A percentile compares a stretch with the other conserved stretches of the same genome.
These are phyloP conservation scores for Magnusiomyces magnusii DNA, from an alignment of 1,139 yeast genomes.

Conservation along the genomic window DNA sequence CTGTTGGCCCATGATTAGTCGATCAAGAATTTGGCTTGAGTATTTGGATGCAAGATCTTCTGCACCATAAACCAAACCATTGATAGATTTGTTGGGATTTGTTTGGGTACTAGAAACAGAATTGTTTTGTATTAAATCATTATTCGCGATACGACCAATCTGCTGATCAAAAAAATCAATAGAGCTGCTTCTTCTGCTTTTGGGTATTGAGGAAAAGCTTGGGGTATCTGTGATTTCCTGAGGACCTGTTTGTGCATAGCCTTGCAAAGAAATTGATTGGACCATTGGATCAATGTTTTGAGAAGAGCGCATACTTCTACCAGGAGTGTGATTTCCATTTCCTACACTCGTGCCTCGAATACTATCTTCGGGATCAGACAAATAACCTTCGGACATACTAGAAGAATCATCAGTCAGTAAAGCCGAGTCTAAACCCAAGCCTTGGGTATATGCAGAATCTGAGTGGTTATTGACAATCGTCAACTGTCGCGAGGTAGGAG, in stretches of 20 bases:
- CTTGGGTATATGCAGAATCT: background rate
- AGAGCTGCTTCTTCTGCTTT: background rate
- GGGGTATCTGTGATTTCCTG: constrained; percentile 14
- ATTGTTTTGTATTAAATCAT: constrained; percentile 2
- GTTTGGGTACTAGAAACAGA: background rate
- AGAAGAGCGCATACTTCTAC: background rate
- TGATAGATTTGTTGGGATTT: constrained; percentile 16
- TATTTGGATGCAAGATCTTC: constrained; percentile 36
- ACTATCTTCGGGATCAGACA: background rate
- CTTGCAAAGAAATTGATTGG: constrained; percentile 11
- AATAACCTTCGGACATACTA: constrained; percentile 7
- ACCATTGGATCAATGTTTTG: background rate
- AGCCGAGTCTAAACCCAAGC: background rate
- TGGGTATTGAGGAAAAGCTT: constrained; percentile 5
- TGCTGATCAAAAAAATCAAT: background rate
- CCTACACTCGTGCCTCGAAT: background rate
- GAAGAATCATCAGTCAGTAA: constrained; percentile 6
- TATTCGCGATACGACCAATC: background rate
- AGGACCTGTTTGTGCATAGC: background rate
- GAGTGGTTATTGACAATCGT: background rate
- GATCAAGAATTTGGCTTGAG: constrained; percentile 41
- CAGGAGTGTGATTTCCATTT: background rate
- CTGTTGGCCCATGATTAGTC: constrained; percentile 50
- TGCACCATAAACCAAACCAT: constrained; percentile 30
- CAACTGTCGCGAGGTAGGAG: background rate